phyloP scores from a whole-genome alignment of 306 rosid species.

The Trichosanthes cucumerina region DNA sequence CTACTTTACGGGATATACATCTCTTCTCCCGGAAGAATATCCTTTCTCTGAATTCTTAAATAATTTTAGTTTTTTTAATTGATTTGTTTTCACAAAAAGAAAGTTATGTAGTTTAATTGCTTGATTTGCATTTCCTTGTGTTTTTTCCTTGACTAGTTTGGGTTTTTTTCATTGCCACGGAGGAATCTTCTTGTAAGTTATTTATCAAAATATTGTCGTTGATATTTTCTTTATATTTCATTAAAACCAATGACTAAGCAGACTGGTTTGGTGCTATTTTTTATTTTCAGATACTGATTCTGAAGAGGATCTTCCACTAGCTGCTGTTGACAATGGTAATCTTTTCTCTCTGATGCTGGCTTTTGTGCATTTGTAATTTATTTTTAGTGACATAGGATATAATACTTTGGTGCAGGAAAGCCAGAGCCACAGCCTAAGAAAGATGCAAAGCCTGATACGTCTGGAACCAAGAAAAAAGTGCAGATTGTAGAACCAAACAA shows the following conservation, averaged over 20 bases:
- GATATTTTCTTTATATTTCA: neutral
- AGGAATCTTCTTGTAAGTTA: constrained; percentile 7
- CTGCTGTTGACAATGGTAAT: constrained; percentile 27
- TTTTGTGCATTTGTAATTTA: neutral
- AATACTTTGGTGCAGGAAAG: constrained; percentile 13
- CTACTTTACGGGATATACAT: constrained; percentile 38
- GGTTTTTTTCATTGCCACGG: neutral
- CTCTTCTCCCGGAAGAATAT: constrained; percentile 20
- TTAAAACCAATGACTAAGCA: neutral
- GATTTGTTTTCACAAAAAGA: neutral
- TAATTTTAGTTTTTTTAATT: neutral
- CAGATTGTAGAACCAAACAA: constrained; percentile 26
- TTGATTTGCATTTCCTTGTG: neutral
- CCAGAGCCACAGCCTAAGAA: constrained; percentile 14
- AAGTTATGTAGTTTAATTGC: constrained; percentile 9
- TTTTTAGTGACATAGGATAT: neutral
- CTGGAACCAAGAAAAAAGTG: constrained; percentile 21
- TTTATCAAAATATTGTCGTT: neutral
- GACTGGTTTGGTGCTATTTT: neutral
- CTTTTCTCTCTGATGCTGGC: neutral
- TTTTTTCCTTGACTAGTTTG: constrained; percentile 33
- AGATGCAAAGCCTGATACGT: constrained; percentile 13
- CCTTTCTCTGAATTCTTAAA: constrained; percentile 23
- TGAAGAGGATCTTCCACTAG: constrained; percentile 20
- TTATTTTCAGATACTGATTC: constrained; percentile 28